Base-by-base conservation (phyloP, 2,329 filamentous ascomycete species). In the Ascochyta clinopodiicola region DNA sequence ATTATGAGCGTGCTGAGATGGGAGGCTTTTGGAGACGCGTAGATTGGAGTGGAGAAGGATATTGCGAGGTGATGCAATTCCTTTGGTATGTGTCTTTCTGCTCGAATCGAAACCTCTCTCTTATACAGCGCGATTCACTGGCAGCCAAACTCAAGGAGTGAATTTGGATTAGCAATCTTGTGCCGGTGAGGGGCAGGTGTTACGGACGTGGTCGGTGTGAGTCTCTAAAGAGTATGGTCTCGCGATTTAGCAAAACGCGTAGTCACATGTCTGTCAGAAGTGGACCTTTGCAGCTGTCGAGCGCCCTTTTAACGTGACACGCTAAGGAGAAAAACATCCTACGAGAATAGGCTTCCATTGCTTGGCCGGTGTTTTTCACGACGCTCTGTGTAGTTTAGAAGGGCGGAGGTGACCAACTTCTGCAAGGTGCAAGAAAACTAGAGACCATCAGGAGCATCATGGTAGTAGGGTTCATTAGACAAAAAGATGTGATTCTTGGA, bases 191-290 rank as follows among this genome's bases (percentile, higher is more conserved):
- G 34, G 29, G 25, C 29, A 25, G 29, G n/a, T 43, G 29, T 42
- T n/a, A 29, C 40, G 32, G 47, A 51, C 32, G 32, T 21, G 52
- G 43, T 39, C 13, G 39, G 25, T 43, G 12, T 29, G 27, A 27
- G 24, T 9, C 40, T 43, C 15, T 37, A 52, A 48, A 45, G 29
- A 48, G 54, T 35, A 57, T 52, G 44, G 54, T 46, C 32, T 42
- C 49, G 44, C 25, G 52, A 47, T 13, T 13, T 44, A 51, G 46
- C 43, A 34, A 48, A 47, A 48, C 49, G 40, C 48, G 49, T 45
- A 29, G 48, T 52, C 48, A 57, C 54, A 57, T 52, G 48, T 34
- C 17, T 6, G 12, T 13, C 31, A 19, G 24, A 15, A 2, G 15
- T 24, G 35, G 10, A 39, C 12, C 32, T 1, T 38, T 35, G 19